Base-by-base conservation (phyloP, 2,329 filamentous ascomycete species). In the Pseudocercospora ulei region DNA sequence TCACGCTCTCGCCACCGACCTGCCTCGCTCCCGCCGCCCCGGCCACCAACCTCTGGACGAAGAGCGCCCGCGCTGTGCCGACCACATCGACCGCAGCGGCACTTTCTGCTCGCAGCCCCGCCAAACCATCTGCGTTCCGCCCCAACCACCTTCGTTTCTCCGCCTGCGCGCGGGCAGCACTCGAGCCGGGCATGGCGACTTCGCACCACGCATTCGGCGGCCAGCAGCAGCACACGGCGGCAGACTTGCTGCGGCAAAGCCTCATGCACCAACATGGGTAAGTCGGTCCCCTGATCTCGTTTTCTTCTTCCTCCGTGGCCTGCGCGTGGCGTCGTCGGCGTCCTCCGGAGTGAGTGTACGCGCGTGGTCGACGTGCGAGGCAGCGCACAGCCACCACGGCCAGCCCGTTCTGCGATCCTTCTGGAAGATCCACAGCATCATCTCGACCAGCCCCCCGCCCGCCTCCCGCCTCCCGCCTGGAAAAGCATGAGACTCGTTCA, bases 231-330 rank as follows among this genome's bases (percentile, higher is more conserved):
- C 63, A 67, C 52, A 65, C 65, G 43, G 71, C 73, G 39, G 68
- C 70, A 35, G 73, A 76, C 53, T 61, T 75, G 59, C 61, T 75
- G 54, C 67, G 72, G 54, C 74, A 76, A 60, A 67, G 71, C 43
- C 68, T 72, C 60, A 61, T 69, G 57, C 70, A 33, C 14, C 30
- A 33, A 33, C 30, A 71, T 56, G 71, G 68, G 73, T 76, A 67
- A 51, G 47, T 39, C 22, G 14, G 23, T 44, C 23, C 11, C 37
- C 42, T 36, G 27, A 28, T 46, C 45, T 66, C 39, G 39, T 37
- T 34, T 44, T 41, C 17, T 23, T 38, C 23, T 43, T n/a, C 39
- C 35, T 19, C 25, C 25, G 11, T 33, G 27, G 9, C 11, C 33
- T 22, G 9, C 14, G 19, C 38, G 14, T 38, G 38, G 36, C 47